Evolutionary conservation across 495 filamentous ascomycete species (phyloP).

Genomic region (Hypoxylon lenormandii): DNA sequence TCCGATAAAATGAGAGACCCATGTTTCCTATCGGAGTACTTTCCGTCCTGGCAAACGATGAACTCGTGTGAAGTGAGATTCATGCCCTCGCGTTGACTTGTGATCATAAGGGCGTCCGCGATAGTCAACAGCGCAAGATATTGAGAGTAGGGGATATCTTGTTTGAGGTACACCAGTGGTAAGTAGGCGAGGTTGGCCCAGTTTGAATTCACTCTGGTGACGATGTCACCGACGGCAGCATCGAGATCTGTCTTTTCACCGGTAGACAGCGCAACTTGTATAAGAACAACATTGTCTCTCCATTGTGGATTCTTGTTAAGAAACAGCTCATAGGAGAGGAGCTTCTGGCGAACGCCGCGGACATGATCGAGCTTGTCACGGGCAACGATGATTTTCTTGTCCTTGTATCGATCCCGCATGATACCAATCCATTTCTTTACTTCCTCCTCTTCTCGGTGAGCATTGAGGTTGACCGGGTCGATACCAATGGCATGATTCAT

Average conservation of each 20-base stretch:
- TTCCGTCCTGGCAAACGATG: slow-evolving; percentile 91
- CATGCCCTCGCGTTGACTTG: slow-evolving; percentile 93
- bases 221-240: slow-evolving; percentile 88
- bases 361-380: slow-evolving; percentile 93
- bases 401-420: slow-evolving; percentile 81
- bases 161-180: slow-evolving; percentile 91
- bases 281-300: slow-evolving; percentile 85
- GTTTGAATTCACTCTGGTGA: slow-evolving; percentile 87
- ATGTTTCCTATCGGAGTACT: slow-evolving; percentile 75
- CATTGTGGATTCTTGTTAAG: slow-evolving; percentile 91
- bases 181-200: slow-evolving; percentile 89
- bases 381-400: slow-evolving; percentile 88
- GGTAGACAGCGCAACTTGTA: slow-evolving; percentile 90
- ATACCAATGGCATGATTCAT: slow-evolving; percentile 81
- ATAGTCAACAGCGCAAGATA: slow-evolving; percentile 89
- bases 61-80: slow-evolving; percentile 93
- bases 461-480: slow-evolving; percentile 78
- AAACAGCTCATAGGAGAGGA: slow-evolving; percentile 91
- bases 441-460: slow-evolving; percentile 76
- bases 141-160: slow-evolving; percentile 89
- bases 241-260: slow-evolving; percentile 87
- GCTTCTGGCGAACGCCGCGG: slow-evolving; percentile 88
- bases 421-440: slow-evolving; percentile 81
- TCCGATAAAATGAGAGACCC: slow-evolving; percentile 90
- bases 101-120: slow-evolving; percentile 91